A percentile compares a stretch with the other conserved stretches of the same genome.
Conservation (phyloP, 2,329 filamentous ascomycete genomes). For the Pleomassaria siparia region DNA sequence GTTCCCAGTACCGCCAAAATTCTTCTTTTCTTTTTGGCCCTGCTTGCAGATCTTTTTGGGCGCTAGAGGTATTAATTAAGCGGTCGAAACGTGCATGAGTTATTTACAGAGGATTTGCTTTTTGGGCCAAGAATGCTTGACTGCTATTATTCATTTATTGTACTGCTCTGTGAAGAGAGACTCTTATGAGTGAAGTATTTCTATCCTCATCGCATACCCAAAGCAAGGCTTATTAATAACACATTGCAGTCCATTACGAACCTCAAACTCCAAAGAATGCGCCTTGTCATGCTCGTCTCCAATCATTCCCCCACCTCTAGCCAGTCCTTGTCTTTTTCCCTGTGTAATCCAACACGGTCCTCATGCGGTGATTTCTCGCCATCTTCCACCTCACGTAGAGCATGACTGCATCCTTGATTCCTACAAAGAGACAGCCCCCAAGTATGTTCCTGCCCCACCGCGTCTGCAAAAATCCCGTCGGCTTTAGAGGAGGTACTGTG, state of each 20-base stretch:
- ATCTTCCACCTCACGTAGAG: slow-evolving; percentile 59
- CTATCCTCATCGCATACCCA: neutral
- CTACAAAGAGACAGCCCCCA: slow-evolving; percentile 84
- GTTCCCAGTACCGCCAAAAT: slow-evolving; percentile 36
- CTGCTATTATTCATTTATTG: neutral
- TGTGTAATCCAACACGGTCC: slow-evolving; percentile 49
- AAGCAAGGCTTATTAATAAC: neutral
- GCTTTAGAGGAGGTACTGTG: slow-evolving; percentile 49
- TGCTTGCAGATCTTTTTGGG: neutral
- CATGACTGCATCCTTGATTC: slow-evolving; percentile 70
- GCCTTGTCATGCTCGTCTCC: neutral
- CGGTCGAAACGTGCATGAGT: too few species aligned
- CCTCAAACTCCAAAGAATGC: neutral
- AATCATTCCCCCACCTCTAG: neutral
- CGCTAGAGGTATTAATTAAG: too few species aligned
- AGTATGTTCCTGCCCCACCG: slow-evolving; percentile 87
- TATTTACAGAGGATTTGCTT: too few species aligned
- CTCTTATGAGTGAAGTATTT: neutral
- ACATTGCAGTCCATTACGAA: neutral
- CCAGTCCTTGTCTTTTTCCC: slow-evolving; percentile 5
- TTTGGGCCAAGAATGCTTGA: too few species aligned
- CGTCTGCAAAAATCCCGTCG: slow-evolving; percentile 72
- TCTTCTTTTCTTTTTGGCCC: slow-evolving; percentile 17
- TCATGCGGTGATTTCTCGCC: slow-evolving; percentile 50
- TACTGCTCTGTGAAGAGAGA: neutral